These are phyloP conservation scores for Globisporangium irregulare DNA, from an alignment of 352 stramenopile genomes.

Conservation along the genomic window DNA sequence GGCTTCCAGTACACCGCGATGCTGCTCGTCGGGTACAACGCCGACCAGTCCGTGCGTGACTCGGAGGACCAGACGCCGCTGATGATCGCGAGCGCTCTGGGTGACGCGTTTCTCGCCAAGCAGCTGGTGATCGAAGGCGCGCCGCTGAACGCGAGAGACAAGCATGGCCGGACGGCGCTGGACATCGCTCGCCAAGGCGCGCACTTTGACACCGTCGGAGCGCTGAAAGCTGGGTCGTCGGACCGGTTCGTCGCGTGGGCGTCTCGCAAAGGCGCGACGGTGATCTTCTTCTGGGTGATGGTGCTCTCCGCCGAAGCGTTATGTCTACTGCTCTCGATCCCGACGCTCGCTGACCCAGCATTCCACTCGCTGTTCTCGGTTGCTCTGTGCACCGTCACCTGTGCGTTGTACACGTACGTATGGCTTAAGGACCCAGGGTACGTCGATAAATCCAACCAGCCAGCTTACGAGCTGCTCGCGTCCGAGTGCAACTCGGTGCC, in stretches of 20 bases:
- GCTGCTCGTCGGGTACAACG: slow-evolving; percentile 47
- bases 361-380: slow-evolving; percentile 33
- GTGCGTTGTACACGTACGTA: slow-evolving; percentile 70
- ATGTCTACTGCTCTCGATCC: slow-evolving; percentile 55
- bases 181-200: slow-evolving; percentile 69
- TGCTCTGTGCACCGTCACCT: slow-evolving; percentile 38
- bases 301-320: slow-evolving; percentile 43
- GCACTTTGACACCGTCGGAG: slow-evolving; percentile 61
- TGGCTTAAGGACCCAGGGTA: slow-evolving; percentile 80
- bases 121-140: slow-evolving; percentile 82
- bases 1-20: slow-evolving; percentile 84
- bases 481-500: slow-evolving; percentile 60
- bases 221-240: slow-evolving; percentile 62
- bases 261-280: slow-evolving; percentile 56
- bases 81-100: slow-evolving; percentile 80
- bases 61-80: slow-evolving; percentile 73
- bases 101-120: slow-evolving; percentile 78
- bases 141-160: slow-evolving; percentile 56
- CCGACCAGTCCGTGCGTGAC: slow-evolving; percentile 50
- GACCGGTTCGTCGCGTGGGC: slow-evolving; percentile 65
- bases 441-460: slow-evolving; percentile 51
- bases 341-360: slow-evolving; percentile 31
- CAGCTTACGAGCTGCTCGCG: slow-evolving; percentile 73
- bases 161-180: slow-evolving; percentile 69
- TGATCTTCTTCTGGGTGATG: slow-evolving; percentile 73